Percentiles rank a stretch among this genome's conserved stretches.
These are phyloP conservation scores for Hippophae rhamnoides DNA, from an alignment of 306 rosid species.

Conservation along the genomic window DNA sequence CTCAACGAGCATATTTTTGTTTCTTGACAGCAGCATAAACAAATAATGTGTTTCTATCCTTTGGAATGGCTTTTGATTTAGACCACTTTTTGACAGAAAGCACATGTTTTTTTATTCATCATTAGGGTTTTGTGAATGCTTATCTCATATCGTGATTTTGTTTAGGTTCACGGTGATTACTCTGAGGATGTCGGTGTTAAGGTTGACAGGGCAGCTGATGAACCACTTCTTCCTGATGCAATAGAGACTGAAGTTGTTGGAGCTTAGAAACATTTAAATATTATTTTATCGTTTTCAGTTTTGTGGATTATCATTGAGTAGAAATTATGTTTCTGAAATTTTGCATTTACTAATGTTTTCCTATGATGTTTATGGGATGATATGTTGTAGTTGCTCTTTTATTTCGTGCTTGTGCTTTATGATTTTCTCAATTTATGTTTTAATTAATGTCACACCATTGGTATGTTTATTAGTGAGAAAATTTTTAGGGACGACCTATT, in stretches of 20 bases:
- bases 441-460: too few relatives aligned
- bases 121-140: not conserved
- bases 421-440: too few relatives aligned
- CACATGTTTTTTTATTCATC: not conserved
- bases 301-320: constrained; percentile 5
- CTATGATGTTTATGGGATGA: too few relatives aligned
- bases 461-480: too few relatives aligned
- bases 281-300: constrained; percentile 4
- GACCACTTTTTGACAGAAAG: too few relatives aligned
- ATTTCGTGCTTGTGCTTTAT: too few relatives aligned
- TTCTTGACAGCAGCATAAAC: too few relatives aligned
- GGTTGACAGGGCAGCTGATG: constrained; percentile 81
- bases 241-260: constrained; percentile 52
- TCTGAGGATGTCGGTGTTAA: constrained; percentile 65
- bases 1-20: too few relatives aligned
- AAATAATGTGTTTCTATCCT: too few relatives aligned
- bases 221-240: constrained; percentile 23
- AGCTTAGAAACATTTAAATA: constrained; percentile 27
- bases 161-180: constrained; percentile 75
- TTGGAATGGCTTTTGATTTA: too few relatives aligned
- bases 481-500: too few relatives aligned
- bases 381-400: too few relatives aligned
- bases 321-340: constrained; percentile 10
- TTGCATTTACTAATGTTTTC: not conserved
- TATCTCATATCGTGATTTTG: not conserved